Evolutionary conservation across 1,284 basidiomycete genomes (phyloP).

Genomic region (Anthracocystis setariae): DNA sequence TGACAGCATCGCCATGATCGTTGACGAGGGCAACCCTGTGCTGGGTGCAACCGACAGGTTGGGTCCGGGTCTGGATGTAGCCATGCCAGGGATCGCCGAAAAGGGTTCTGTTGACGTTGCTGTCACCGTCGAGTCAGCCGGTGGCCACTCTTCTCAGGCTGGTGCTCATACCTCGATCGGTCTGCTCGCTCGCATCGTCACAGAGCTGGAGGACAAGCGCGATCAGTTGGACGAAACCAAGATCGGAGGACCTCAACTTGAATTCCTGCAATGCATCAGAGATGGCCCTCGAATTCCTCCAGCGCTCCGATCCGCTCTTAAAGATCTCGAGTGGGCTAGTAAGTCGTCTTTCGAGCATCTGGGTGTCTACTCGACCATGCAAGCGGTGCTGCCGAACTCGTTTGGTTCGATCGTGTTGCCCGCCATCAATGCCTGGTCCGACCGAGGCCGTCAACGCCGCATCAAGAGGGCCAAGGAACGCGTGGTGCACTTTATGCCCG

Average conservation of each 20-base stretch:
- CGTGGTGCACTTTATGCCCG: constrained; percentile 21
- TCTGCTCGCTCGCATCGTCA: constrained; percentile 32
- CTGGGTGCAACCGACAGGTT: constrained; percentile 29
- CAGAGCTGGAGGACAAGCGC: constrained; percentile 41
- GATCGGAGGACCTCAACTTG: constrained; percentile 57
- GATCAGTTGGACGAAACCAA: constrained; percentile 31
- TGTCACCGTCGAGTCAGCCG: constrained; percentile 69
- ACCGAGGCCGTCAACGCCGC: constrained; percentile 34
- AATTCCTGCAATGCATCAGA: constrained; percentile 71
- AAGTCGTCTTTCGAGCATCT: constrained; percentile 37
- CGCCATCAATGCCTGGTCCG: constrained; percentile 32
- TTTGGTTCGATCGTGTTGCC: constrained; percentile 23
- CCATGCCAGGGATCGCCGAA: constrained; percentile 73
- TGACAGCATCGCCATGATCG: constrained; percentile 57
- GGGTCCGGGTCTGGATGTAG: constrained; percentile 51
- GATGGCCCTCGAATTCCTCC: constrained; percentile 71
- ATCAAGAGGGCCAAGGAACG: constrained; percentile 23
- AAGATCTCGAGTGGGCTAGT: constrained; percentile 52
- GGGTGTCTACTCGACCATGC: constrained; percentile 15
- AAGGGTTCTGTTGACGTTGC: constrained; percentile 73
- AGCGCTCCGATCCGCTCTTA: constrained; percentile 69
- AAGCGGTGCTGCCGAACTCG: constrained; percentile 27
- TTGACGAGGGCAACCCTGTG: constrained; percentile 61
- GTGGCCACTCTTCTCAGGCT: constrained; percentile 75
- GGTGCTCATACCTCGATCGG: constrained; percentile 45